Conservation (phyloP, 352 stramenopile species). For the Pythium myriotylum region DNA sequence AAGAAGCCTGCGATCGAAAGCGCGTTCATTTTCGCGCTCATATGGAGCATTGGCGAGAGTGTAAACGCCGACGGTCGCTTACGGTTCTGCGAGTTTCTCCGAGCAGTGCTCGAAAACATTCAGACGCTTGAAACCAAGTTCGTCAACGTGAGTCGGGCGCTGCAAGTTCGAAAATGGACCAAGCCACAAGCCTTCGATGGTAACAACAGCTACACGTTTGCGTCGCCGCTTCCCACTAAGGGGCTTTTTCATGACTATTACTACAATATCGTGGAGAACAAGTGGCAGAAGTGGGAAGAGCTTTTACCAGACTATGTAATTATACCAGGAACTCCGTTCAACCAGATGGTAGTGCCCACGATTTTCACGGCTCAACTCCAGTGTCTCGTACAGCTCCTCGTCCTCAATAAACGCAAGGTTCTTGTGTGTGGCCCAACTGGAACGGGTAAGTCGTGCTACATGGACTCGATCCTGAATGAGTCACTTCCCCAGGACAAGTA, state of each 20-base stretch:
- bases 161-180: conserved; percentile 84
- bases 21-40: conserved; percentile 90
- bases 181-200: conserved; percentile 61
- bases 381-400: conserved; percentile 85
- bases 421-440: conserved; percentile 93
- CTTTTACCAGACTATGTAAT: conserved; percentile 88
- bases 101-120: conserved; percentile 77
- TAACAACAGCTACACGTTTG: conserved; percentile 42
- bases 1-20: conserved; percentile 71
- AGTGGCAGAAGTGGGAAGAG: conserved; percentile 93
- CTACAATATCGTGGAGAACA: conserved; percentile 81
- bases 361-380: conserved; percentile 92
- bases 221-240: conserved; percentile 63
- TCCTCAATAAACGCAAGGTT: conserved; percentile 81
- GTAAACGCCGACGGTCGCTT: conserved; percentile 67
- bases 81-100: conserved; percentile 84
- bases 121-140: conserved; percentile 72
- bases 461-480: conserved; percentile 86
- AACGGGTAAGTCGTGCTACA: conserved; percentile 93
- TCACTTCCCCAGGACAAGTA: conserved; percentile 79
- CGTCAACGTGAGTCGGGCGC: conserved; percentile 67
- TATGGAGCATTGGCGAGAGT: conserved; percentile 90
- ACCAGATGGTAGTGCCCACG: conserved; percentile 93
- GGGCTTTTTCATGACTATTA: conserved; percentile 86
- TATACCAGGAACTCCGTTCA: conserved; percentile 83